These are phyloP conservation scores for Epipyxis sp. DNA, from an alignment of 108 stramenopile species.

Conservation along the genomic window DNA sequence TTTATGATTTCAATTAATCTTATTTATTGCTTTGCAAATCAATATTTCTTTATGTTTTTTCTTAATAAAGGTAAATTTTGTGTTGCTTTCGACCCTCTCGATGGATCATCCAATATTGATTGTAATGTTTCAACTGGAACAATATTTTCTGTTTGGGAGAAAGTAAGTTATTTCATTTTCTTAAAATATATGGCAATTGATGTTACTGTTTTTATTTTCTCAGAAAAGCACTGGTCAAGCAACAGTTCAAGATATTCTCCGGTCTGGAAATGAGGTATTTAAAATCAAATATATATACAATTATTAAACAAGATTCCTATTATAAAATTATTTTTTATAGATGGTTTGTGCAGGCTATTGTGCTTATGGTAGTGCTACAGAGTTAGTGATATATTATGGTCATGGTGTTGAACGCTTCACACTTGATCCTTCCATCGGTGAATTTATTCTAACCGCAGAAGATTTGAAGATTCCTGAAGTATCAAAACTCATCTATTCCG, in stretches of 20 bases:
- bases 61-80: conserved; percentile 84
- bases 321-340: too few species aligned
- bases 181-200: not conserved
- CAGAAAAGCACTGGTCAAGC: conserved; percentile 45
- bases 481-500: conserved; percentile 80
- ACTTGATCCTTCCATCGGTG: conserved; percentile 94
- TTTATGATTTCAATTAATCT: not conserved
- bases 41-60: not conserved
- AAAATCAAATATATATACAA: too few species aligned
- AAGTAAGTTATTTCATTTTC: conserved; percentile 39
- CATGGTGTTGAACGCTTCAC: conserved; percentile 87
- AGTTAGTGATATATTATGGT: conserved; percentile 88
- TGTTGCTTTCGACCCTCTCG: conserved; percentile 97
- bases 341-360: conserved; percentile 94
- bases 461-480: conserved; percentile 81
- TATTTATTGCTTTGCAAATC: not conserved
- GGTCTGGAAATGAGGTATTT: conserved; percentile 59
- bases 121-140: conserved; percentile 98
- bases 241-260: conserved; percentile 81
- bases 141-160: conserved; percentile 93
- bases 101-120: conserved; percentile 98
- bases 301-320: too few species aligned
- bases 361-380: conserved; percentile 89
- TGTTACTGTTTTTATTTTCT: conserved; percentile 16
- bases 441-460: conserved; percentile 89